phyloP scores from a whole-genome alignment of 192 early-diverging fungal genomes.

The Chytriomyces sp. region DNA sequence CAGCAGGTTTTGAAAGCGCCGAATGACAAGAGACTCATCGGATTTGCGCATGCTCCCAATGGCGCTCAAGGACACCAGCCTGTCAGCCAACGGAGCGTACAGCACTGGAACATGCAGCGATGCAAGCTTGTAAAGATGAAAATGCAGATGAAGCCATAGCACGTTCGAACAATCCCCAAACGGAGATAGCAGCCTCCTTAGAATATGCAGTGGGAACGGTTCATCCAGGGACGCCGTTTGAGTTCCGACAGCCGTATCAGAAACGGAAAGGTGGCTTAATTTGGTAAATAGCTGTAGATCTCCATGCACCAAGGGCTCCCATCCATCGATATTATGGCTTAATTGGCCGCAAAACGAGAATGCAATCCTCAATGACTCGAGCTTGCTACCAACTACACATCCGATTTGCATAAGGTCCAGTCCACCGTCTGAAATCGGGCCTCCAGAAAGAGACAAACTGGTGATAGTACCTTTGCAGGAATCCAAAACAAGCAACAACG shows the following conservation, averaged over 20 bases:
- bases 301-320: conserved; percentile 4
- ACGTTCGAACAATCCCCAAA: not conserved
- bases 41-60: not conserved
- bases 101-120: not conserved
- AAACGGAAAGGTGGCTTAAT: not conserved
- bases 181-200: not conserved
- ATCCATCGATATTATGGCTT: not conserved
- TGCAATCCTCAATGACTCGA: not conserved
- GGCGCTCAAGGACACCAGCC: not conserved
- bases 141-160: not conserved
- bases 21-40: not conserved
- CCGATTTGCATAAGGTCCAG: conserved; percentile 5
- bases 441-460: not conserved
- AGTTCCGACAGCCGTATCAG: not conserved
- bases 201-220: not conserved
- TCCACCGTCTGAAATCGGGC: conserved; percentile 14
- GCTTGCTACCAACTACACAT: not conserved
- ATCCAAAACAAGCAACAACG: not conserved
- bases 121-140: not conserved
- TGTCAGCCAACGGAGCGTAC: not conserved
- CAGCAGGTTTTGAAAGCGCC: not conserved
- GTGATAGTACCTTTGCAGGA: not conserved
- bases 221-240: not conserved
- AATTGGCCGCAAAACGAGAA: not conserved
- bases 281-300: not conserved